Evolutionary conservation across 805 yeast species (phyloP).

Genomic region (Priceomyces fermenticarens): DNA sequence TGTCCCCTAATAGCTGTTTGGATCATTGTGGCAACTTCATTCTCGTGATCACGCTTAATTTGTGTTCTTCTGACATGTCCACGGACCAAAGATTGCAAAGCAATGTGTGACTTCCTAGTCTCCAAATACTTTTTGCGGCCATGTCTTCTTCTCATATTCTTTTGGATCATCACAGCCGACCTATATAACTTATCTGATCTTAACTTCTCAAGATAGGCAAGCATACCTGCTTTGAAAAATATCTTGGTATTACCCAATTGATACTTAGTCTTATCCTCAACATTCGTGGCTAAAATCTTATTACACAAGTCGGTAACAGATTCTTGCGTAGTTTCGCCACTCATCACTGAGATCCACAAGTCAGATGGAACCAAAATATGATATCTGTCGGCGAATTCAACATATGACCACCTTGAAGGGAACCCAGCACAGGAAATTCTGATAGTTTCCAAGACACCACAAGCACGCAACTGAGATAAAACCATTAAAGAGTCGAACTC

Average conservation of each 20-base stretch:
- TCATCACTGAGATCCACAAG: conserved; percentile 61
- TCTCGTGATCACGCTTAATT: conserved; percentile 54
- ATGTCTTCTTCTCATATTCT: conserved; percentile 64
- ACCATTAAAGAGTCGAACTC: conserved; percentile 94
- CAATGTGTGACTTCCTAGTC: conserved; percentile 50
- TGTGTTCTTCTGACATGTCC: conserved; percentile 59
- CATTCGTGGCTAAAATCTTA: conserved; percentile 61
- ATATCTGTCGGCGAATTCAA: conserved; percentile 87
- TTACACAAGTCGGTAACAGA: conserved; percentile 65
- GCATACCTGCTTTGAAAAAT: conserved; percentile 94
- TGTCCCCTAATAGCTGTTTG: conserved; percentile 67
- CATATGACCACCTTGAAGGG: conserved; percentile 94
- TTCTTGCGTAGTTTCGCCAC: conserved; percentile 47
- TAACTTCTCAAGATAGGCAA: conserved; percentile 84
- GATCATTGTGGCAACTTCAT: conserved; percentile 60
- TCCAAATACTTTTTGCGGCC: conserved; percentile 61
- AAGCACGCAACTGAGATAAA: conserved; percentile 89
- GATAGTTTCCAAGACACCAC: conserved; percentile 97
- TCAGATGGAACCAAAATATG: conserved; percentile 75
- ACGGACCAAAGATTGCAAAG: conserved; percentile 59
- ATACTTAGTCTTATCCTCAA: conserved; percentile 65
- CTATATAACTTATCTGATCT: conserved; percentile 73
- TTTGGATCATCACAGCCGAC: conserved; percentile 84
- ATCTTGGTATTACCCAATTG: conserved; percentile 93
- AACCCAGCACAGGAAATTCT: conserved; percentile 97